Evolutionary conservation across 2,329 filamentous ascomycete species (phyloP), one percentile per base, ranked within the genome.

Genomic region (Ophiosphaerella herpotricha): DNA sequence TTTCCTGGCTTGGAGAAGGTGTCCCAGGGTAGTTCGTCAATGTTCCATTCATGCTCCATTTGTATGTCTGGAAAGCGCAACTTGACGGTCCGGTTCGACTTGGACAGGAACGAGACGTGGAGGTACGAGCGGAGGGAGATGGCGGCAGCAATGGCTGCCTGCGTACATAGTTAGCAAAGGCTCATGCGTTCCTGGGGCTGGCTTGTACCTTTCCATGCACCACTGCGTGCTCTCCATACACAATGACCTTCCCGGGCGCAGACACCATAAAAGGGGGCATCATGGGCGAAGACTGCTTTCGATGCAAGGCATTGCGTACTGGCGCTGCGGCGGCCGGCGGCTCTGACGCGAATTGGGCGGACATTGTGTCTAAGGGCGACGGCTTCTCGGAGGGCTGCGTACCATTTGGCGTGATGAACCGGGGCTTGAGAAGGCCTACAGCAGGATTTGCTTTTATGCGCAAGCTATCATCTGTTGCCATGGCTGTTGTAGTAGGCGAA

Each of bases 201-300:
- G 4, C 14, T 7, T 13, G 63, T 77, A 90, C 89, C 84, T 97
- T 97, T 69, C 92, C 92, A 70, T 99, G 86, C 16, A 99, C 94
- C n/a, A 97, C 94, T 2, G 94, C 89, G 77, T 99, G 94, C 74
- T 99, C 94, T 60, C 94, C 94, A 76, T 93, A 97, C 45, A 97
- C 90, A 72, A 99, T 99, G 69, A 97, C 94, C 74, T 99, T 99
- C 57, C 93, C 95, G 0, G 94, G 94, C 2, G 95, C 93, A 13
- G 94, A 97, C 49, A 97, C 92, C 90, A 99, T 96, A 72, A 99
- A 99, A 54, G 92, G 80, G 37, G 93, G 92, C 76, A 94, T 82
- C 78, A 87, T 82, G 1, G 85, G 84, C 41, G 82, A 82, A 18
- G 76, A 79, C 50, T 70, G 63, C 54, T 72, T 73, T 43, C 70